Base-by-base conservation (phyloP, 2,329 filamentous ascomycete species). In the Alternaria postmessia region DNA sequence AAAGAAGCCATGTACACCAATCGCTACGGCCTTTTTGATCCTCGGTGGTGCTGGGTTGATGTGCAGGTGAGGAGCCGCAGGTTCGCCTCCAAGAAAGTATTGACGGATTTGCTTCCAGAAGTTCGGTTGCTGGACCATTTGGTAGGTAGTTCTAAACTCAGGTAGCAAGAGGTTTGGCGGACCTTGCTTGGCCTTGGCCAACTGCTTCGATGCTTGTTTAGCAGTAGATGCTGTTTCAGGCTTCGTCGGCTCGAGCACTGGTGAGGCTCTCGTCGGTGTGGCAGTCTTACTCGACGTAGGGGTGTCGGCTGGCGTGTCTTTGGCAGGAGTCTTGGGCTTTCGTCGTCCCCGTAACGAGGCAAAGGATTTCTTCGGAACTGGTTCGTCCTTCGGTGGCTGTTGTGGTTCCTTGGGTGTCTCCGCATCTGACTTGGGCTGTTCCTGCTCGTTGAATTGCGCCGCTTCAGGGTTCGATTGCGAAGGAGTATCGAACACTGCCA, bases 1-100 rank as follows among this genome's bases (percentile, higher is more conserved):
- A 67, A 98, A 97, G 61, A 96, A 91, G 0, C 95, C 95, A 77
- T 99, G 95, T 1, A 99, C 88, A 39, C 95, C 95, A 67, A 99
- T 97, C 1, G 94, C 93, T 5, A 99, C 85, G 12, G 95, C 95
- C 67, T 91, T 95, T 72, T 88, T 92, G 47, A 98, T 88, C 65
- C 86, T 90, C 1, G 88, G 91, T 0, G 87, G 84, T 7, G 91
- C 87, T 44, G 88, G 88, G 7, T 88, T 81, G 32, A 92, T 85
- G 66, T 88, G 90, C 5, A 97, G 88, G 75, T 97, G 84, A 4
- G 87, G 83, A 7, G 84, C 77, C 51, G 89, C 85, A 82, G 30
- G 85, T 81, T 54, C 91, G 73, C 76, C 82, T 63, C 69, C 84
- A 70, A 70, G 65, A 68, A 78, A 73, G 54, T 79, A 72, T 65